Conservation (phyloP, 768 basidiomycete genomes). For the Naematelia aurantialba region DNA sequence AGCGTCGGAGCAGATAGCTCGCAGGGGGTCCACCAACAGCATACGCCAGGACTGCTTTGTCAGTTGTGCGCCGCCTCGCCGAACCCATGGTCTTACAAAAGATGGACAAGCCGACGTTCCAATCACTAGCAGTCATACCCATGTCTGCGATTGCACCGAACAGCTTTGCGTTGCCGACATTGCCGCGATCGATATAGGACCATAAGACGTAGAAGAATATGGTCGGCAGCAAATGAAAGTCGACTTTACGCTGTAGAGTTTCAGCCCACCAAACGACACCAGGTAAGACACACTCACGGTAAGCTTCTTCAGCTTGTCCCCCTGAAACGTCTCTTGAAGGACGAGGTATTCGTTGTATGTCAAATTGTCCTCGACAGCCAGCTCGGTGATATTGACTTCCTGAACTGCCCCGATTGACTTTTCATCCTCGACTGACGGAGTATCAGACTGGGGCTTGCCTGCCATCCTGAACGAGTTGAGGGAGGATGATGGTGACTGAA, state of each 20-base stretch:
- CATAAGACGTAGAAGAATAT: neutral
- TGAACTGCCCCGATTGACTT: neutral
- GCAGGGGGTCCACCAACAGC: slow-evolving; percentile 25
- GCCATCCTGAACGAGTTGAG: neutral
- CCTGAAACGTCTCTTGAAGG: slow-evolving; percentile 18
- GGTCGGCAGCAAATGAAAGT: neutral
- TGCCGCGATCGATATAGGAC: slow-evolving; percentile 35
- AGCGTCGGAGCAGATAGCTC: slow-evolving; percentile 22
- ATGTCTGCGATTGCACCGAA: slow-evolving; percentile 19
- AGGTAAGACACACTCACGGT: slow-evolving; percentile 26
- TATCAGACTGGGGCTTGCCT: neutral
- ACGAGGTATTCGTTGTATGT: slow-evolving; percentile 28
- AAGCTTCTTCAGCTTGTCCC: slow-evolving; percentile 23
- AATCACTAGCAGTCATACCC: slow-evolving; percentile 10
- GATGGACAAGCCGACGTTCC: slow-evolving; percentile 6
- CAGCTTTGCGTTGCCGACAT: slow-evolving; percentile 37
- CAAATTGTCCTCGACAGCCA: slow-evolving; percentile 14
- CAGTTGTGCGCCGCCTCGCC: no score
- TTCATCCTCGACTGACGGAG: neutral
- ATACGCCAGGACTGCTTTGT: slow-evolving; percentile 25
- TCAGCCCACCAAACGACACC: neutral
- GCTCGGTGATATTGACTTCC: neutral
- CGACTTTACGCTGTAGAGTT: neutral
- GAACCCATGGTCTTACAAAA: neutral
- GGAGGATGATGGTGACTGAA: no score